Conservation (phyloP, 1,284 basidiomycete species). For the Ganoderma sinense region DNA sequence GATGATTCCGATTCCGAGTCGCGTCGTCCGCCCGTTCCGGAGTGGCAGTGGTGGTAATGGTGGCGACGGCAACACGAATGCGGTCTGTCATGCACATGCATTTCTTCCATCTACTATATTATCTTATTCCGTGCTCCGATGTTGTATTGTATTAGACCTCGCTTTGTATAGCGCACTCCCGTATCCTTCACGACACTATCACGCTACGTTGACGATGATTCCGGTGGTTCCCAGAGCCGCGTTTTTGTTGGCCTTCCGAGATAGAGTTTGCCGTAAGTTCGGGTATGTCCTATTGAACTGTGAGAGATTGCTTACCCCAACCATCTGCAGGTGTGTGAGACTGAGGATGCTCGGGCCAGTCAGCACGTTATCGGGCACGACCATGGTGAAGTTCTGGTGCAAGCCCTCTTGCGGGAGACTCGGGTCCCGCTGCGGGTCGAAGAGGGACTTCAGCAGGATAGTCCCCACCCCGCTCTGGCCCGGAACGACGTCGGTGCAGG, state of each 20-base stretch:
- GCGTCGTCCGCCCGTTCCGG: not conserved
- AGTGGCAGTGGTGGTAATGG: not conserved
- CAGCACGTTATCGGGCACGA: slow-evolving; percentile 14
- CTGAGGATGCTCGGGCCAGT: slow-evolving; percentile 26
- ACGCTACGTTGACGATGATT: slow-evolving; percentile 16
- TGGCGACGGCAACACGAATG: not conserved
- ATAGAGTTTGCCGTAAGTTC: not conserved
- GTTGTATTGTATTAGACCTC: slow-evolving; percentile 19
- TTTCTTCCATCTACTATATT: slow-evolving; percentile 13
- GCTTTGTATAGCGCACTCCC: slow-evolving; percentile 14
- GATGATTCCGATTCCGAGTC: not conserved
- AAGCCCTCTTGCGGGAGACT: slow-evolving; percentile 27
- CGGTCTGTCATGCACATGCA: not conserved
- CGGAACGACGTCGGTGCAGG: slow-evolving; percentile 26
- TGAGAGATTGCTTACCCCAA: slow-evolving; percentile 24
- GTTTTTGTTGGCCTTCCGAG: slow-evolving; percentile 14
- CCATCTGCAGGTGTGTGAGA: slow-evolving; percentile 30
- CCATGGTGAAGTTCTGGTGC: slow-evolving; percentile 29
- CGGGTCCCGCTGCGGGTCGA: slow-evolving; percentile 23
- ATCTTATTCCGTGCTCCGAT: slow-evolving; percentile 21
- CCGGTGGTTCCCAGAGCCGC: slow-evolving; percentile 11
- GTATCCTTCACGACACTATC: not conserved
- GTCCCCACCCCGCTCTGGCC: slow-evolving; percentile 25
- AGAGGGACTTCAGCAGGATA: slow-evolving; percentile 17
- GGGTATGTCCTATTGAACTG: not conserved